These are phyloP conservation scores for Corniculantispora saksenae DNA, from an alignment of 2,329 filamentous ascomycete species.

Conservation along the genomic window DNA sequence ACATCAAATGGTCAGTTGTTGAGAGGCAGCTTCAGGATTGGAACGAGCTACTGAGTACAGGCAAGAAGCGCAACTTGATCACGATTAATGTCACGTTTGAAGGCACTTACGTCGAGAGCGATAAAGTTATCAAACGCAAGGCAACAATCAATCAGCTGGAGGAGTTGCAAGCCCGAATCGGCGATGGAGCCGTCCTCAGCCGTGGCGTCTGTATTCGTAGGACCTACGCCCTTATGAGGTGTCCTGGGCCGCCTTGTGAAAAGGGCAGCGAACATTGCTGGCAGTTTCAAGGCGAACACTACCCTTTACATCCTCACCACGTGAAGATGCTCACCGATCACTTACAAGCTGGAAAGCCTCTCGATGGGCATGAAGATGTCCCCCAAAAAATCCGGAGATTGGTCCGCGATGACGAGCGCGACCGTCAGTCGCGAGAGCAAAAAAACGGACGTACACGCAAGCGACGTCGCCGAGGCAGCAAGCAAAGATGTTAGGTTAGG, in stretches of 20 bases:
- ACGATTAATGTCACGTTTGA: slow-evolving; percentile 20
- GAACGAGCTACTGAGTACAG: slow-evolving; percentile 17
- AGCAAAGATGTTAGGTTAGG: too few relatives aligned
- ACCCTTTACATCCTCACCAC: slow-evolving; percentile 41
- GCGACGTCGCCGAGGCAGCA: slow-evolving; percentile 1
- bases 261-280: slow-evolving; percentile 21
- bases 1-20: slow-evolving; percentile 19
- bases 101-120: slow-evolving; percentile 13
- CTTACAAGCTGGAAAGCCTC: slow-evolving; percentile 18
- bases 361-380: slow-evolving; percentile 22
- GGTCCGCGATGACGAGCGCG: slow-evolving; percentile 19
- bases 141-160: slow-evolving; percentile 18
- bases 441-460: slow-evolving; percentile 17
- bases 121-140: slow-evolving; percentile 9
- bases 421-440: slow-evolving; percentile 18
- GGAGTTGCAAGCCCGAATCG: slow-evolving; percentile 20
- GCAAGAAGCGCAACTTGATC: slow-evolving; percentile 16
- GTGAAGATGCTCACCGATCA: slow-evolving; percentile 24
- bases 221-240: slow-evolving; percentile 20
- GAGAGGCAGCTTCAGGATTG: slow-evolving; percentile 11
- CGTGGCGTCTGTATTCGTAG: slow-evolving; percentile 17
- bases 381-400: slow-evolving; percentile 18
- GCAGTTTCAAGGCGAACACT: slow-evolving; percentile 16
- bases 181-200: slow-evolving; percentile 16
- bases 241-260: slow-evolving; percentile 16